Evolutionary conservation across 495 filamentous ascomycete species (phyloP).

Genomic region (Talaromyces thailandensis): DNA sequence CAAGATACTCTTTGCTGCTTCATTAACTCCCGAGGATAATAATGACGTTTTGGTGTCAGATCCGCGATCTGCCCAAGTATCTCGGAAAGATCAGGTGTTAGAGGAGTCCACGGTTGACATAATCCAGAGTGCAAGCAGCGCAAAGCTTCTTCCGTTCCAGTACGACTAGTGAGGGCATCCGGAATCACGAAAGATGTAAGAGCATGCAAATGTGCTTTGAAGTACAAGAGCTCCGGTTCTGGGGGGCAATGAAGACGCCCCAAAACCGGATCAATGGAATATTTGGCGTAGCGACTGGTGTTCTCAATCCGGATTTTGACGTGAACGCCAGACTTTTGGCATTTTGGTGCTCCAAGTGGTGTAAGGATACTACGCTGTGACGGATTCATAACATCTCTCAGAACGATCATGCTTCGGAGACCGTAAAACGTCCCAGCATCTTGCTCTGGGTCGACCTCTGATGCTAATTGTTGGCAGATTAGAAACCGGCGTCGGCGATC

Average conservation of each 20-base stretch:
- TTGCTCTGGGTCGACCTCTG: slow-evolving; percentile 43
- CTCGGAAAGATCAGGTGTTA: slow-evolving; percentile 24
- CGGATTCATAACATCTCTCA: slow-evolving; percentile 24
- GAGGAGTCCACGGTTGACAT: slow-evolving; percentile 37
- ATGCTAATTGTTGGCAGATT: slow-evolving; percentile 25
- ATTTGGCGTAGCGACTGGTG: slow-evolving; percentile 21
- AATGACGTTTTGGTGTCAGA: slow-evolving; percentile 44
- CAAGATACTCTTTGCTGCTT: slow-evolving; percentile 42
- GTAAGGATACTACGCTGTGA: slow-evolving; percentile 35
- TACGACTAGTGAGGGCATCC: slow-evolving; percentile 47
- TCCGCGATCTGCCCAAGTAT: slow-evolving; percentile 33
- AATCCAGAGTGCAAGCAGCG: slow-evolving; percentile 33
- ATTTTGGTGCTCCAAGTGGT: slow-evolving; percentile 31
- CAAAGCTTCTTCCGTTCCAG: slow-evolving; percentile 52
- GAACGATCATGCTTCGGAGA: slow-evolving; percentile 44
- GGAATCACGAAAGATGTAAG: slow-evolving; percentile 46
- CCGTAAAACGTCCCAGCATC: slow-evolving; percentile 43
- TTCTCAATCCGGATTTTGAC: slow-evolving; percentile 27
- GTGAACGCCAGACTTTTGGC: slow-evolving; percentile 18
- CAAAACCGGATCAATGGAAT: slow-evolving; percentile 36
- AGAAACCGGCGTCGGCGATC: slow-evolving; percentile 11
- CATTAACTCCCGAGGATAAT: slow-evolving; percentile 45
- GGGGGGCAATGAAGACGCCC: slow-evolving; percentile 39
- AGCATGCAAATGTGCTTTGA: slow-evolving; percentile 47
- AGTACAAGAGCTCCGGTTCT: slow-evolving; percentile 39